phyloP scores from a whole-genome alignment of 768 basidiomycete species.

The Hysterangium stoloniferum region DNA sequence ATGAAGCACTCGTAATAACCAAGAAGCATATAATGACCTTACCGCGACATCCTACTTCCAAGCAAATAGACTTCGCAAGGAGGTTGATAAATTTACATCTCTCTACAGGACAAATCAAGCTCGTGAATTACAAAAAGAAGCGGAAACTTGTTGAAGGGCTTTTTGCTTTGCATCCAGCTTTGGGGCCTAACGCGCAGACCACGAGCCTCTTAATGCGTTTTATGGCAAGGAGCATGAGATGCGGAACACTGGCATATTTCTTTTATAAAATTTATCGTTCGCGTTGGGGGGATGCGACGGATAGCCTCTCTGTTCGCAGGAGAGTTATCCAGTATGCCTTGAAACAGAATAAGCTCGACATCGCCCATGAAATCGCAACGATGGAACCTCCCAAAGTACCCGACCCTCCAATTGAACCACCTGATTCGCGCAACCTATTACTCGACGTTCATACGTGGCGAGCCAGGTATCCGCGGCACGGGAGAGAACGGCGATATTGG shows the following conservation, averaged over 20 bases:
- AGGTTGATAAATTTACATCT: constrained; percentile 46
- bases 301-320: constrained; percentile 51
- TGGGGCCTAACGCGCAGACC: constrained; percentile 53
- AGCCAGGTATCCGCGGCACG: not conserved
- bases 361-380: constrained; percentile 26
- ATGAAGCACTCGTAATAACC: constrained; percentile 38
- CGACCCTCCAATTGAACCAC: not conserved
- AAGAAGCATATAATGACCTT: constrained; percentile 42
- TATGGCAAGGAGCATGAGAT: constrained; percentile 39
- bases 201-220: constrained; percentile 50
- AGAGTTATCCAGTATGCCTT: constrained; percentile 51
- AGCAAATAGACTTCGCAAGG: constrained; percentile 34
- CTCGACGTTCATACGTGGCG: not conserved
- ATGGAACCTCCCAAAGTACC: not conserved
- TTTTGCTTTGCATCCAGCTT: constrained; percentile 36
- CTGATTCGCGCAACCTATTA: not conserved
- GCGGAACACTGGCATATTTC: constrained; percentile 44
- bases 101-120: constrained; percentile 29
- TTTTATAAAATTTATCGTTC: constrained; percentile 30
- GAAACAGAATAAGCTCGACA: constrained; percentile 56
- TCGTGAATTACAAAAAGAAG: constrained; percentile 37
- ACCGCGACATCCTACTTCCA: constrained; percentile 33
- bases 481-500: not conserved
- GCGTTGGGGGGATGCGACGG: constrained; percentile 49
- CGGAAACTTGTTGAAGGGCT: constrained; percentile 35